Conservation (phyloP, 139 green algal species). For the Picochlorum sp. region DNA sequence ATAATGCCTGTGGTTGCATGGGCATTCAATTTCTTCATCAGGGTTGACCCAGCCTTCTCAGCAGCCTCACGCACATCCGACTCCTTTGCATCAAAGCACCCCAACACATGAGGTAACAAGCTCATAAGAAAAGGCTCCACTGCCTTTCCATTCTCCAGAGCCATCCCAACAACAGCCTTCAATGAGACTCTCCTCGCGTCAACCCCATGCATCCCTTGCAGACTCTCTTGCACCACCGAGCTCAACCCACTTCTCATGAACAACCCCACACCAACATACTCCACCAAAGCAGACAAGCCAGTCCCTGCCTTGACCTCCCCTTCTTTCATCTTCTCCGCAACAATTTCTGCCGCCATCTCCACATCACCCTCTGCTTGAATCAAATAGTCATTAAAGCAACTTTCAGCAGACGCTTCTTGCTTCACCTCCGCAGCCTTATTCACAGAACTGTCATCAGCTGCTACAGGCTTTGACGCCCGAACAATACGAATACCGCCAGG, state of each 20-base stretch:
- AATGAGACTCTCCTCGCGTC: conserved; percentile 12
- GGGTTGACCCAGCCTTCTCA: background rate
- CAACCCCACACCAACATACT: conserved; percentile 5
- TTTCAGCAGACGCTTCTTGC: background rate
- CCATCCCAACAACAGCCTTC: conserved; percentile 11
- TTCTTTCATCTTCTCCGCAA: conserved; percentile 15
- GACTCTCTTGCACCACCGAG: conserved; percentile 1
- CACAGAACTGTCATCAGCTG: background rate
- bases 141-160: conserved; percentile 6
- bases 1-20: conserved; percentile 11
- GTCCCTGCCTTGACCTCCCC: conserved; percentile 7
- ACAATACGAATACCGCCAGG: too few relatives aligned
- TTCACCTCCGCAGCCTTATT: background rate
- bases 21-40: conserved; percentile 11
- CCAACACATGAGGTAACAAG: conserved; percentile 18
- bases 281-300: background rate
- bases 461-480: too few relatives aligned
- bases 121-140: conserved; percentile 30
- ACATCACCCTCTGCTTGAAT: conserved; percentile 10
- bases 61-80: conserved; percentile 18
- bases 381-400: conserved; percentile 1
- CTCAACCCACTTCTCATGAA: conserved; percentile 5
- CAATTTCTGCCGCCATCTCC: background rate
- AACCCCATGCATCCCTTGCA: conserved; percentile 4
- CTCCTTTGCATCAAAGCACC: conserved; percentile 20